Base-by-base conservation (phyloP, 768 basidiomycete genomes). In the Mrakia gelida region DNA sequence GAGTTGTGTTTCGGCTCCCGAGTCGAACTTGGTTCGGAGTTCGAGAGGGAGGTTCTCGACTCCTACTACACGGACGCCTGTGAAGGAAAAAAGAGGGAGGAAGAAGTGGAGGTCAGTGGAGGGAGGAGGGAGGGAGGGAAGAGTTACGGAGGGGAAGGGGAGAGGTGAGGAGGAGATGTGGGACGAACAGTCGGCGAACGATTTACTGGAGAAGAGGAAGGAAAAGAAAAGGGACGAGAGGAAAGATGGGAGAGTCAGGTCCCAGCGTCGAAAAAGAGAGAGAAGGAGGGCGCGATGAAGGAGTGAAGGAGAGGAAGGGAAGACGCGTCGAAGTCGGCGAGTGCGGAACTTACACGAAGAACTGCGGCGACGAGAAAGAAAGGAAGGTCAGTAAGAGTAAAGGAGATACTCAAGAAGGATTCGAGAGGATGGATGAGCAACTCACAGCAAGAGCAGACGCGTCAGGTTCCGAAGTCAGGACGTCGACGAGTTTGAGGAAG, bases 1-100 rank as follows among this genome's bases (percentile, higher is more conserved):
- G 16, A 93, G 87, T 81, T 93, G 92, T 5, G 87, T 87, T 81
- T 92, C 90, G 30, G 91, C 90, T 23, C 90, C 92, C 76, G 91
- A 90, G 38, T 92, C 84, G 16, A 92, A 82, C 1, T 86, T 89
- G 23, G 85, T 85, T 16, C 87, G 86, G 73, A 89, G 86, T 74
- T 90, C 89, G 1, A 85, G 86, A 4, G 89, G 85, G 45, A 93
- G 86, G 4, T 88, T 84, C 0, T 84, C 79, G 2, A 87, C 86
- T 2, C 89, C 88, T 21, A 75, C 49, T 28, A 79, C 78, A 13
- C 71, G 63, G 62, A 77, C 68, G 43, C 56, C 71, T 72, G 71
- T 52, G 18, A 7, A 52, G 7, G 65, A 32, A 16, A 15, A 13
- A 3, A n/a, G 38, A 13, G 61, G n/a, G 26, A 16, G 62, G 18